Conservation (phyloP, 768 basidiomycete genomes). For the Lentinula sp. region DNA sequence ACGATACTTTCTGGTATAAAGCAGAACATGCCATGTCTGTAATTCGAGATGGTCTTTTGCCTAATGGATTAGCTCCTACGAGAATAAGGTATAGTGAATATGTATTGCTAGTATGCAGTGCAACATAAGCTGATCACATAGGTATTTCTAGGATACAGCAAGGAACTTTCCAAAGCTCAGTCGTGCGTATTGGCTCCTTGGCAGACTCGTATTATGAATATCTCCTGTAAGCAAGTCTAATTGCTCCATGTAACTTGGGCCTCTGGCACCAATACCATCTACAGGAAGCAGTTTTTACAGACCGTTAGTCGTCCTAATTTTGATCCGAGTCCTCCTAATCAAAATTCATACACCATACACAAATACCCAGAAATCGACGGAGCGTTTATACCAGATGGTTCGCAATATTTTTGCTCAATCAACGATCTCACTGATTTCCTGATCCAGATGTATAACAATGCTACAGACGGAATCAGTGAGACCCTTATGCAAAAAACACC, state of each 20-base stretch:
- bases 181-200: slow-evolving; percentile 71
- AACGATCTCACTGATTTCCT: not conserved
- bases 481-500: slow-evolving; percentile 51
- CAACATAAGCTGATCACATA: not conserved
- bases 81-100: slow-evolving; percentile 49
- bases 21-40: slow-evolving; percentile 61
- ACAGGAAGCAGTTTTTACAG: slow-evolving; percentile 56
- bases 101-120: not conserved
- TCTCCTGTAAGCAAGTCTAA: slow-evolving; percentile 37
- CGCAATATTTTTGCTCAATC: not conserved
- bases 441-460: slow-evolving; percentile 63
- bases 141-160: slow-evolving; percentile 10
- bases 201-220: slow-evolving; percentile 84
- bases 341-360: no score
- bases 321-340: slow-evolving; percentile 10
- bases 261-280: not conserved
- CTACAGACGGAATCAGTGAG: slow-evolving; percentile 62
- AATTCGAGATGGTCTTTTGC: slow-evolving; percentile 42
- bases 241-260: no score
- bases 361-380: not conserved
- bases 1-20: slow-evolving; percentile 60
- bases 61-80: slow-evolving; percentile 63
- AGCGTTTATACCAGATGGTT: not conserved
- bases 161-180: slow-evolving; percentile 30
- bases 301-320: slow-evolving; percentile 30